Base-by-base conservation (phyloP, 2,329 filamentous ascomycete species). In the Sporothrix humicola region DNA sequence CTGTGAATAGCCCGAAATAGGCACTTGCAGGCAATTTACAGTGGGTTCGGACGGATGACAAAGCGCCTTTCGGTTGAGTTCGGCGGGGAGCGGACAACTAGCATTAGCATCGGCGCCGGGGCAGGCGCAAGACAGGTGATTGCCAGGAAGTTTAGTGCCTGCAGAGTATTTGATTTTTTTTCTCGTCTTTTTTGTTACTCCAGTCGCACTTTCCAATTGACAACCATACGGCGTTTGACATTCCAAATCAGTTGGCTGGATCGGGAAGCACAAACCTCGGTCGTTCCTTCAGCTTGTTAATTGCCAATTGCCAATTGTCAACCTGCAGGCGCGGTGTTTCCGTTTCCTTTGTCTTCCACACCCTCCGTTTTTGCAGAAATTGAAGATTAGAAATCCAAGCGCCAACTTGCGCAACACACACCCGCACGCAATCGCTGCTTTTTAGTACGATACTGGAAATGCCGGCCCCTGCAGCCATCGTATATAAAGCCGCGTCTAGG, bases 311-410 rank as follows among this genome's bases (percentile, higher is more conserved):
- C 8, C 61, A 48, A 66, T 48, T 17, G 61, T 13, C 59, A 2
- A 20, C 13, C 3, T 26, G 26, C 44, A 1, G 42, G 20, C 42
- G 20, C 44, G 31, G 8, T 17, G 15, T 52, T 52, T 52, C 48
- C 48, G 20, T 31, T 69, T 69, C 65, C 50, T 69, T 69, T n/a
- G 48, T 20, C 65, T 69, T 69, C 65, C 65, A 20, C 66, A 31
- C 66, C 66, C 31, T 37, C 50, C 50, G 23, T 26, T 26, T 26
- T 26, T 26, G 23, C 23, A 26, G 23, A 26, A 26, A 26, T 26
- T 26, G 23, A 26, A 31, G 48, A 69, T 69, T 69, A 69, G 66
- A 69, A 69, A 69, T 69, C 37, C 66, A 56, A 52, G 66, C 66
- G 66, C 50, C 66, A 15, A 56, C 50, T 69, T 56, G 50, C 66